Evolutionary conservation across 441 rosid genomes (phyloP).

Genomic region (Lagerstroemia fauriei): DNA sequence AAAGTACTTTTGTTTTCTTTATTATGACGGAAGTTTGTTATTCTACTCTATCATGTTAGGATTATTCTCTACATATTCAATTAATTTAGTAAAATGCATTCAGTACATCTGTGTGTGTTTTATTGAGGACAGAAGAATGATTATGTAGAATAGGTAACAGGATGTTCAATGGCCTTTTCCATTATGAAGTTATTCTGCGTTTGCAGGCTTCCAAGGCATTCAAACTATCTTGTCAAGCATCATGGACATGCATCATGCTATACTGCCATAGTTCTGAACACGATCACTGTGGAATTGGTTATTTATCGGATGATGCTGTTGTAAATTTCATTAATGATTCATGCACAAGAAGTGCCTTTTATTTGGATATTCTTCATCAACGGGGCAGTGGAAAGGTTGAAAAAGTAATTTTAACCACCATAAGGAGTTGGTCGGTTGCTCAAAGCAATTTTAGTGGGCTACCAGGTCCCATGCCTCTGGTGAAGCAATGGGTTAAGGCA

Average conservation of each 20-base stretch:
- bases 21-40: not conserved
- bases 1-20: not conserved
- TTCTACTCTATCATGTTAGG: not conserved
- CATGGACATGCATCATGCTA: constrained; percentile 63
- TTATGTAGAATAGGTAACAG: not conserved
- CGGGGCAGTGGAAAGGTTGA: constrained; percentile 47
- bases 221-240: constrained; percentile 68
- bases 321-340: constrained; percentile 58
- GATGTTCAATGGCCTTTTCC: not conserved
- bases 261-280: constrained; percentile 47
- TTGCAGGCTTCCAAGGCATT: constrained; percentile 84
- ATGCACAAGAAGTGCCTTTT: constrained; percentile 62
- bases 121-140: not conserved
- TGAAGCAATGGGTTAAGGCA: constrained; percentile 96
- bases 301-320: constrained; percentile 58
- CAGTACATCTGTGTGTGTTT: not conserved
- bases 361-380: constrained; percentile 75
- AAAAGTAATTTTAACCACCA: constrained; percentile 45
- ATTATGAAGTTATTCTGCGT: not conserved
- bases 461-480: constrained; percentile 68
- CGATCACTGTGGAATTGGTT: constrained; percentile 39
- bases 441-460: constrained; percentile 46
- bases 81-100: not conserved
- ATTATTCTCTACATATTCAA: not conserved
- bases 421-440: constrained; percentile 72